Conservation (phyloP, 805 yeast species). For the Priceomyces fermenticarens region DNA sequence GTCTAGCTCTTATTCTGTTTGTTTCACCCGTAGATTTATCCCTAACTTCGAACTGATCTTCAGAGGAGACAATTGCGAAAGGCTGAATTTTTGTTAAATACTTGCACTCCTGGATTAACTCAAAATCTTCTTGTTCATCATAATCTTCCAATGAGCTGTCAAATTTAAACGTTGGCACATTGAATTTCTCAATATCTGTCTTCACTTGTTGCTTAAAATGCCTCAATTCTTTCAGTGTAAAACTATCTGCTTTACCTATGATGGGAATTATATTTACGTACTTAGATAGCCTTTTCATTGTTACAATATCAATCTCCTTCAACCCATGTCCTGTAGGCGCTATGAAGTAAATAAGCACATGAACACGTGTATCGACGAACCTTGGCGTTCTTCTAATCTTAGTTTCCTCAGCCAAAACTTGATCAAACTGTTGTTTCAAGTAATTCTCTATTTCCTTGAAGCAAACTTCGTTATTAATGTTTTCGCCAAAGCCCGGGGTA, state of each 20-base stretch:
- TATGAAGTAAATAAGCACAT: conserved; percentile 73
- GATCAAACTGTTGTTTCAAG: conserved; percentile 74
- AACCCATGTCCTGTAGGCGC: conserved; percentile 79
- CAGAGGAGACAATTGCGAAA: conserved; percentile 69
- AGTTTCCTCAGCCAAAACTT: conserved; percentile 81
- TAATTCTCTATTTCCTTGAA: conserved; percentile 62
- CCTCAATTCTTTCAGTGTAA: conserved; percentile 63
- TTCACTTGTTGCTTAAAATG: conserved; percentile 59
- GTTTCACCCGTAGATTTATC: conserved; percentile 43
- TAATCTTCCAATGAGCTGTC: conserved; percentile 44
- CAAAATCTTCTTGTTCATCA: conserved; percentile 76
- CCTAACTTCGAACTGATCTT: conserved; percentile 46
- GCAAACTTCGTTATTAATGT: conserved; percentile 66
- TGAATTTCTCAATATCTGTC: conserved; percentile 62
- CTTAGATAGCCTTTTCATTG: conserved; percentile 66
- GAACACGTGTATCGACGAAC: conserved; percentile 74
- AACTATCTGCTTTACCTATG: conserved; percentile 74
- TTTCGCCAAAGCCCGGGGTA: conserved; percentile 79
- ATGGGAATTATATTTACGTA: conserved; percentile 84
- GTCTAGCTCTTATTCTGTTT: conserved; percentile 51
- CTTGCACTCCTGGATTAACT: conserved; percentile 66
- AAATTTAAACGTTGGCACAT: conserved; percentile 77
- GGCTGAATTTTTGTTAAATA: conserved; percentile 65
- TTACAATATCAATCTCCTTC: conserved; percentile 68
- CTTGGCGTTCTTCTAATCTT: conserved; percentile 83